Base-by-base conservation (phyloP, 495 filamentous ascomycete genomes). In the Penicillium arizonense region DNA sequence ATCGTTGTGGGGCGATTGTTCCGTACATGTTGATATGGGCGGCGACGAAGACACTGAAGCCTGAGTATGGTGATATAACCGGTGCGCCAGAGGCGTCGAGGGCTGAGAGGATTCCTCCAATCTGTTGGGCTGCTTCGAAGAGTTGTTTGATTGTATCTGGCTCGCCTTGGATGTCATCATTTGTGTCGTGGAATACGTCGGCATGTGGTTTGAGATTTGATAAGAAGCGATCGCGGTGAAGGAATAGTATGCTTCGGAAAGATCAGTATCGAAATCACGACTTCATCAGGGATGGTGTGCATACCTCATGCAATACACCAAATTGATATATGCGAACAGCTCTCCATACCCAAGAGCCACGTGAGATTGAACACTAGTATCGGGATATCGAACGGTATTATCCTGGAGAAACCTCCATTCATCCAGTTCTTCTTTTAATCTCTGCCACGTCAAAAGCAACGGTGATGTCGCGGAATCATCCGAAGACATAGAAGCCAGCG, bases 21-120 rank as follows among this genome's bases (percentile, higher is more conserved):
- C 71, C 73, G 57, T 76, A 75, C 73, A 76, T 76, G 44, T 76
- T 76, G 49, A 76, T 70, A 36, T 76, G 73, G 6, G 69, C 73
- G 5, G 71, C 69, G 5, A 76, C 73, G 37, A 76, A 76, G 32
- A 75, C 69, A 32, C 73, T 76, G 50, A 75, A 76, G 9, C 73
- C 73, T 3, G 71, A 70, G 43, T 76, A 76, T 7, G 73, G 72
- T 2, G 71, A 73, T 51, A 76, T 75, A 2, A 76, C 67, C 0
- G 71, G 59, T 6, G 73, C 65, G 16, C 59, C 58, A 1, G 69
- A 74, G 40, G 64, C 60, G 30, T 73, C 70, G 5, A 76, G 57
- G 0, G 68, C 70, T 4, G 66, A 58, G 5, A 76, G 34, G 2
- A 76, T 65, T 1, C 63, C 62, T 5, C 64, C 58, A 16, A 76